Percentiles rank a stretch among this genome's conserved stretches.
phyloP scores from a whole-genome alignment of 2,329 filamentous ascomycete species.

The Arthroderma sp. region DNA sequence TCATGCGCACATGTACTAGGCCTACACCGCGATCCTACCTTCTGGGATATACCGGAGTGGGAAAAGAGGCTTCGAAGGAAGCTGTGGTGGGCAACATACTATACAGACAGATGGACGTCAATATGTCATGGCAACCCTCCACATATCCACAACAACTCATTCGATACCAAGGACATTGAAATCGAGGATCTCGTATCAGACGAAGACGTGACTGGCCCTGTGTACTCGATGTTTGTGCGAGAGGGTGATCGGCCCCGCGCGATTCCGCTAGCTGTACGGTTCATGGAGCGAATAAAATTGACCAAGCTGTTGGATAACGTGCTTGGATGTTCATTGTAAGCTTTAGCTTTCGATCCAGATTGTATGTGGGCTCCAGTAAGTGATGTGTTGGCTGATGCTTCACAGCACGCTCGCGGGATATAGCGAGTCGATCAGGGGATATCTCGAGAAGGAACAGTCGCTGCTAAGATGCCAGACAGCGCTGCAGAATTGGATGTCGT shows the following conservation, averaged over 20 bases:
- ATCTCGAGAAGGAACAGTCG: not conserved
- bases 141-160: constrained; percentile 1
- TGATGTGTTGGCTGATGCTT: not conserved
- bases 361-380: not conserved
- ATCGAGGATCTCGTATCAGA: not conserved
- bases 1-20: constrained; percentile 3
- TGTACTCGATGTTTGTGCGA: not conserved
- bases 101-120: constrained; percentile 2
- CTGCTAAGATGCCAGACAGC: not conserved
- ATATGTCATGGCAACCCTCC: not conserved
- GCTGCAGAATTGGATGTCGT: not conserved
- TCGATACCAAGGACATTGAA: constrained; percentile 4
- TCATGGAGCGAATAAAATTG: constrained; percentile 1
- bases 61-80: constrained; percentile 4
- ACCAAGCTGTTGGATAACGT: constrained; percentile 1
- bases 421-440: not conserved
- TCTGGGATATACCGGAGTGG: constrained; percentile 4
- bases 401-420: not conserved
- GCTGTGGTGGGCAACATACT: constrained; percentile 5
- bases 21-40: not conserved
- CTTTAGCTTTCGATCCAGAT: not conserved
- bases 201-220: not conserved
- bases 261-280: not conserved
- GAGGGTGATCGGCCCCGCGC: not conserved
- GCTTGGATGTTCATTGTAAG: not conserved